Percentiles rank a stretch among this genome's conserved stretches.
Evolutionary conservation across 306 rosid genomes (phyloP).

Genomic region (Potentilla sterilis): DNA sequence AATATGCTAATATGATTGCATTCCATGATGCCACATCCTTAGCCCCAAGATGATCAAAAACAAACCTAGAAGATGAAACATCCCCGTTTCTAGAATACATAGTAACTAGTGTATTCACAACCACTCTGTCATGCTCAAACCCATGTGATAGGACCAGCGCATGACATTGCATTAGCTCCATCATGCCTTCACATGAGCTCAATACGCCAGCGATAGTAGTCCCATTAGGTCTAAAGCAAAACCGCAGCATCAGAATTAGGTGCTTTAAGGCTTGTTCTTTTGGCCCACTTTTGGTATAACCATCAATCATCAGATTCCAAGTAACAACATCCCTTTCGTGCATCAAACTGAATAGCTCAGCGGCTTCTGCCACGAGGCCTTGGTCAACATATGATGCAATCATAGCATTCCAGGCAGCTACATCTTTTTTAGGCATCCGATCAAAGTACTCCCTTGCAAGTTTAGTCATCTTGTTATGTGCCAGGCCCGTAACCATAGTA

Average conservation of each 20-base stretch:
- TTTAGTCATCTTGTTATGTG: conserved; percentile 32
- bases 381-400: conserved; percentile 36
- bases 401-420: conserved; percentile 48
- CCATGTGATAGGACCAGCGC: conserved; percentile 35
- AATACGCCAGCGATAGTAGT: conserved; percentile 33
- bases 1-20: conserved; percentile 40
- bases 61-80: conserved; percentile 33
- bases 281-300: conserved; percentile 32
- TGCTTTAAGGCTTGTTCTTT: conserved; percentile 33
- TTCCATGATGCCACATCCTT: conserved; percentile 49
- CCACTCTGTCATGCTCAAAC: conserved; percentile 35
- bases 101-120: conserved; percentile 40
- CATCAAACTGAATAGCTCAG: conserved; percentile 39
- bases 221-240: conserved; percentile 37
- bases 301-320: conserved; percentile 43
- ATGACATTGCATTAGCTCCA: conserved; percentile 46
- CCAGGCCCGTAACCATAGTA: conserved; percentile 48
- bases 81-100: conserved; percentile 50
- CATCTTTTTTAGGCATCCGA: conserved; percentile 42
- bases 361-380: conserved; percentile 38
- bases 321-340: conserved; percentile 37
- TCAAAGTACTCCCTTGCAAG: conserved; percentile 45
- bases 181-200: conserved; percentile 38
- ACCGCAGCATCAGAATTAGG: conserved; percentile 38
- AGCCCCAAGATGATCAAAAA: conserved; percentile 35